phyloP scores from a whole-genome alignment of 768 basidiomycete genomes.

The Rhizopogon vinicolor region DNA sequence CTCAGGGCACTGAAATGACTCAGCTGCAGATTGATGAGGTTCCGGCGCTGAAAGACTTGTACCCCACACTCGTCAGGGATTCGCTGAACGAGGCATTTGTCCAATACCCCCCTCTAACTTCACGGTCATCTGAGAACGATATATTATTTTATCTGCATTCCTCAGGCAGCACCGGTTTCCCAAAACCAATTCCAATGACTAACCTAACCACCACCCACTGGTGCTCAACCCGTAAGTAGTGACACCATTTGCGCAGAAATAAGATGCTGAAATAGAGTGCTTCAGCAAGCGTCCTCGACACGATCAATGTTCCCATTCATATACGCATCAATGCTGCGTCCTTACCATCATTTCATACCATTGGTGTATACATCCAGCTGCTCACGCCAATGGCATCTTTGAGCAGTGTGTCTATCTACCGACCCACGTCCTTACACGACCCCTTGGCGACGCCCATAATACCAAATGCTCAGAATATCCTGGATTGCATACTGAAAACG shows the following conservation, averaged over 20 bases:
- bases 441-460: constrained; percentile 13
- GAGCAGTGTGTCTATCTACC: constrained; percentile 9
- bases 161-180: constrained; percentile 46
- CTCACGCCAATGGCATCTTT: constrained; percentile 9
- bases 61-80: constrained; percentile 5
- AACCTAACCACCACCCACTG: constrained; percentile 27
- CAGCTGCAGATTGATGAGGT: no score
- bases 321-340: constrained; percentile 6
- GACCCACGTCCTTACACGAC: constrained; percentile 15
- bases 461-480: constrained; percentile 14
- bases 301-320: constrained; percentile 1
- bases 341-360: constrained; percentile 18
- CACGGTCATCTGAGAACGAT: constrained; percentile 8
- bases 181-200: constrained; percentile 34
- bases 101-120: constrained; percentile 4
- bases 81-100: constrained; percentile 2
- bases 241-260: no score
- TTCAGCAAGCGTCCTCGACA: constrained; percentile 6
- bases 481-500: constrained; percentile 13
- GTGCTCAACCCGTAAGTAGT: constrained; percentile 28
- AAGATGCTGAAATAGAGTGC: background rate
- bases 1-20: no score
- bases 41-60: constrained; percentile 8
- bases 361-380: constrained; percentile 15
- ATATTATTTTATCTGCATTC: constrained; percentile 39